Evolutionary conservation across 2,329 filamentous ascomycete species (phyloP).

Genomic region (Teratosphaeriaceae sp.): DNA sequence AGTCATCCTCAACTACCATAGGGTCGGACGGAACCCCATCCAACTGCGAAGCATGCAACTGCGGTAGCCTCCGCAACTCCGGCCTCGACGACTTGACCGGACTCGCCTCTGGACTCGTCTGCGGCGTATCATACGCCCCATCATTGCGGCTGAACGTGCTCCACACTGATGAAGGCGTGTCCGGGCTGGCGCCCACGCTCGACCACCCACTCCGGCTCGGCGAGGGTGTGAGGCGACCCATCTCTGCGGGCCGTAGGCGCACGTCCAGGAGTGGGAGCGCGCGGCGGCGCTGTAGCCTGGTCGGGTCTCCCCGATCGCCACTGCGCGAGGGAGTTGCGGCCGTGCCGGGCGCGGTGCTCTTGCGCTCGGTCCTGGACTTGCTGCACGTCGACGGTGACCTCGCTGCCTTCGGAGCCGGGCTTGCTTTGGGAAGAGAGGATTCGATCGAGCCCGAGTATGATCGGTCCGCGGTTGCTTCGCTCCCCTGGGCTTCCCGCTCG

Average conservation of each 20-base stretch:
- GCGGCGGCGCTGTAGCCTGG: background rate
- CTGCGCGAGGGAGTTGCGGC: background rate
- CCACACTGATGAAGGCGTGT: background rate
- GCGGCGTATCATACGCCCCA: constrained; percentile 2
- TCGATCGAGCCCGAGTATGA: too few relatives aligned
- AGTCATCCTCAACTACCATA: too few relatives aligned
- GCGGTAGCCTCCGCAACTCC: background rate
- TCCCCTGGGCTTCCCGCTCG: too few relatives aligned
- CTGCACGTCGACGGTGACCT: background rate
- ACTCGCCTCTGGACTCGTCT: constrained; percentile 13
- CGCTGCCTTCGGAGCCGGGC: too few relatives aligned
- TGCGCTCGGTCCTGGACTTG: background rate
- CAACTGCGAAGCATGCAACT: constrained; percentile 6
- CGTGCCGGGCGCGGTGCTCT: background rate
- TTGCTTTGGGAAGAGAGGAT: too few relatives aligned
- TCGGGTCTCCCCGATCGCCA: background rate
- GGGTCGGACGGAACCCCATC: constrained; percentile 3
- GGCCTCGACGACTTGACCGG: constrained; percentile 9
- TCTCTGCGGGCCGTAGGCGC: background rate
- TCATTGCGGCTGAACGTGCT: background rate
- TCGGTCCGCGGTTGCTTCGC: too few relatives aligned
- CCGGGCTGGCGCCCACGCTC: background rate
- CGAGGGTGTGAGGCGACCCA: constrained; percentile 7
- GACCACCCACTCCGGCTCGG: constrained; percentile 1
- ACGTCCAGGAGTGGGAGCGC: background rate